Conservation (phyloP, 2,329 filamentous ascomycete species). For the Trichophyton benhamiae region DNA sequence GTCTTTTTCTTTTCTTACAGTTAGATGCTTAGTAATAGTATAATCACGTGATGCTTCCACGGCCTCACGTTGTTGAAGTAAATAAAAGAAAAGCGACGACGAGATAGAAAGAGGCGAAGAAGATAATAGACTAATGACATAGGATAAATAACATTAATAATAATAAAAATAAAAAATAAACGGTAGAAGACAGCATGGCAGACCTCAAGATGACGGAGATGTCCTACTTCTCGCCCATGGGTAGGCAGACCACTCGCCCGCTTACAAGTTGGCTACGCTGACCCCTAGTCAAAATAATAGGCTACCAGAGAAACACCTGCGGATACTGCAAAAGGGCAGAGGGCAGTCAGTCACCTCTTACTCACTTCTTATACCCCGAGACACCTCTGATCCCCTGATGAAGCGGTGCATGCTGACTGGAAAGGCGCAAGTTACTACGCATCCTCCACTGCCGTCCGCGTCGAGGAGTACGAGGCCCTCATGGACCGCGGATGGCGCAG, state of each 20-base stretch:
- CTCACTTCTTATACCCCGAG: constrained; percentile 1
- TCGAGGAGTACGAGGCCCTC: constrained; percentile 37
- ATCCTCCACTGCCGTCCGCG: constrained; percentile 32
- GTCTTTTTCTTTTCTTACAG: background rate
- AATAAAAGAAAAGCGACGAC: background rate
- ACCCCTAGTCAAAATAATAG: constrained; percentile 17
- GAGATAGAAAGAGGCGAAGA: background rate
- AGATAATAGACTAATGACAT: background rate
- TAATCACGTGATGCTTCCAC: background rate
- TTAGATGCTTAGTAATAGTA: background rate
- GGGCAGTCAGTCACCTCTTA: constrained; percentile 33
- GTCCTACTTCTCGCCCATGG: constrained; percentile 4
- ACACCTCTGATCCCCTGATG: too few species aligned
- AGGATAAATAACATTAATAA: background rate
- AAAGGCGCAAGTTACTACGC: constrained; percentile 37
- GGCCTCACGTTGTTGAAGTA: too few species aligned
- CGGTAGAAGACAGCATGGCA: background rate
- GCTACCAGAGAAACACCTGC: constrained; percentile 37
- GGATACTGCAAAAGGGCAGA: constrained; percentile 38
- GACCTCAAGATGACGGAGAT: constrained; percentile 2
- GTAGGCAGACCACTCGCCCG: background rate
- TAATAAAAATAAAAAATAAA: too few species aligned
- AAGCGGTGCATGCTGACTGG: background rate
- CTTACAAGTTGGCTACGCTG: background rate
- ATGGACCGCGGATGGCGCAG: constrained; percentile 40